A percentile compares a stretch with the other conserved stretches of the same genome.
Evolutionary conservation across 495 filamentous ascomycete genomes (phyloP).

Genomic region (Rusavskia elegans): DNA sequence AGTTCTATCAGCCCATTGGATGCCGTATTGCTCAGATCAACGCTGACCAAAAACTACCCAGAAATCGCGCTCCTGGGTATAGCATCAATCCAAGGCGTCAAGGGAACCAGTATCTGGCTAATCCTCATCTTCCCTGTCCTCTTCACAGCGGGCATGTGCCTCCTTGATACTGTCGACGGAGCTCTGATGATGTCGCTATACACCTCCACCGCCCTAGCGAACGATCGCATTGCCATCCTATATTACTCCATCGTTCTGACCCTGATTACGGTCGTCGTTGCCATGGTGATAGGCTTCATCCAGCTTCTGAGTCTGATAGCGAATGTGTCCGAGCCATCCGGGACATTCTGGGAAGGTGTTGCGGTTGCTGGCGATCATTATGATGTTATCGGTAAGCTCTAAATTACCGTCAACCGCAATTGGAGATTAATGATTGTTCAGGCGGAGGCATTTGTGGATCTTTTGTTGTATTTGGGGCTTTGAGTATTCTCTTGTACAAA

Average conservation of each 20-base stretch:
- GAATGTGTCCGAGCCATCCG: slow-evolving; percentile 55
- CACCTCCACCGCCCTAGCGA: slow-evolving; percentile 53
- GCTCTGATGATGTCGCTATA: slow-evolving; percentile 93
- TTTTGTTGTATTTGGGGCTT: slow-evolving; percentile 59
- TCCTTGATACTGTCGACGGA: slow-evolving; percentile 79
- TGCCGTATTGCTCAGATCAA: background rate
- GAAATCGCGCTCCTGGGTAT: slow-evolving; percentile 90
- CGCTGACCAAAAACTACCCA: background rate
- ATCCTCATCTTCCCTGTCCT: slow-evolving; percentile 85
- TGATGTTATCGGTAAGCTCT: slow-evolving; percentile 54
- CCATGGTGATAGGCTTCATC: slow-evolving; percentile 69
- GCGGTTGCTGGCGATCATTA: slow-evolving; percentile 60
- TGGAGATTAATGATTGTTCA: background rate
- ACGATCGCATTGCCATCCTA: slow-evolving; percentile 70
- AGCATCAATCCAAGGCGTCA: slow-evolving; percentile 65
- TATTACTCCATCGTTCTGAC: slow-evolving; percentile 93
- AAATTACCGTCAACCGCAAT: background rate
- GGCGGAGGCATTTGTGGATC: slow-evolving; percentile 61
- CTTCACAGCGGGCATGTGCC: slow-evolving; percentile 88
- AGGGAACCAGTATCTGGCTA: slow-evolving; percentile 82
- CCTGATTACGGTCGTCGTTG: slow-evolving; percentile 71
- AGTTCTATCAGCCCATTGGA: too few relatives aligned
- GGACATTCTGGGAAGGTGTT: slow-evolving; percentile 78
- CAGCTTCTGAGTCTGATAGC: slow-evolving; percentile 65
- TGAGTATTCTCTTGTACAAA: slow-evolving; percentile 56